Evolutionary conservation across 352 stramenopile species (phyloP).

Genomic region (Phytophthora multivora): DNA sequence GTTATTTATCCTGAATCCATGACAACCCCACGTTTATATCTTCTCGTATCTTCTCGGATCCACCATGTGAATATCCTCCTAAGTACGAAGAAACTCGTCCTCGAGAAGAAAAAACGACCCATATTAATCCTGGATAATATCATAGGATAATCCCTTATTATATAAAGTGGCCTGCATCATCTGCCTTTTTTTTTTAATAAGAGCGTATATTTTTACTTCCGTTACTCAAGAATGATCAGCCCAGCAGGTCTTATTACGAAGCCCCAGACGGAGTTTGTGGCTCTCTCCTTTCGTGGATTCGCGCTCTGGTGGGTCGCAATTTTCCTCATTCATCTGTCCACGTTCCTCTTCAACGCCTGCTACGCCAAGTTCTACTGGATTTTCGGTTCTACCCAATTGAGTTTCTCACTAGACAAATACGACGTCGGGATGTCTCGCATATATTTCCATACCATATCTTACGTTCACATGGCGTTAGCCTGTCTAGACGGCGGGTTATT

Average conservation of each 20-base stretch:
- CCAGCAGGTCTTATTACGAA: no score
- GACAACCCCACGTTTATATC: no score
- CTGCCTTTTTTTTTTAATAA: slow-evolving; percentile 13
- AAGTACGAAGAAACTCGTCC: no score
- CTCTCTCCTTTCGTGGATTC: slow-evolving; percentile 10
- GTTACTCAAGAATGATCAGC: no score
- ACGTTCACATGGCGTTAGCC: slow-evolving; percentile 24
- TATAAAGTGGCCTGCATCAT: no score
- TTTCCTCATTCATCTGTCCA: slow-evolving; percentile 5
- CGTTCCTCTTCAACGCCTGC: slow-evolving; percentile 1
- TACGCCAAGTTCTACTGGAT: slow-evolving; percentile 27
- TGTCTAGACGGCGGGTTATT: slow-evolving; percentile 14
- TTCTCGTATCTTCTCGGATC: no score
- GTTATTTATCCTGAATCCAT: no score
- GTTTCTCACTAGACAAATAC: slow-evolving; percentile 19
- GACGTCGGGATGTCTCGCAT: slow-evolving; percentile 8
- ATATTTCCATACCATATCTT: slow-evolving; percentile 16
- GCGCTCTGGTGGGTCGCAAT: slow-evolving; percentile 24
- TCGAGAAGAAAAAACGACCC: no score
- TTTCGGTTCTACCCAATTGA: slow-evolving; percentile 10
- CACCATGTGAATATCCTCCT: no score
- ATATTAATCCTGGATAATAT: no score
- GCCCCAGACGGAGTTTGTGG: neutral
- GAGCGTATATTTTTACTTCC: neutral
- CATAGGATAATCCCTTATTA: no score